A percentile compares a stretch with the other conserved stretches of the same genome.
Conservation (phyloP, 2,329 filamentous ascomycete genomes). For the Botrytis porri region DNA sequence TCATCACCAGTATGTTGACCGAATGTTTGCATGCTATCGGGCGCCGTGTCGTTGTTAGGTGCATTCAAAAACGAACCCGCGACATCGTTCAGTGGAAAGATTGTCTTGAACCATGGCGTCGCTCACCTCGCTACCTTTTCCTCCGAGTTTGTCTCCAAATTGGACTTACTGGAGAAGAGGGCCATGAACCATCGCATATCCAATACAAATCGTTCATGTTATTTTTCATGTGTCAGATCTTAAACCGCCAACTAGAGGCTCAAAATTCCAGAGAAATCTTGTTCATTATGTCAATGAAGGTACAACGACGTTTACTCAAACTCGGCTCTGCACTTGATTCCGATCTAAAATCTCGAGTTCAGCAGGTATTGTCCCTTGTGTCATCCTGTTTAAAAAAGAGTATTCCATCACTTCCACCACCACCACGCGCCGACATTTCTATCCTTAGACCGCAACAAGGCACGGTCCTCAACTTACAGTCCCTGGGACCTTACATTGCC, state of each 20-base stretch:
- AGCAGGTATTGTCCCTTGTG: neutral
- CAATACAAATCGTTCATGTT: slow-evolving; percentile 53
- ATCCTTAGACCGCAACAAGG: too few species aligned
- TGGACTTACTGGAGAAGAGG: neutral
- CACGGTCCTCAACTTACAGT: too few species aligned
- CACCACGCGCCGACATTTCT: neutral
- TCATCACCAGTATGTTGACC: slow-evolving; percentile 52
- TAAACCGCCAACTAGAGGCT: slow-evolving; percentile 33
- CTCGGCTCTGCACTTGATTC: too few species aligned
- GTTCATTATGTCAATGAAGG: slow-evolving; percentile 45
- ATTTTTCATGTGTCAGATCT: slow-evolving; percentile 43
- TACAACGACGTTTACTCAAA: slow-evolving; percentile 45
- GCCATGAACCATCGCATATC: neutral
- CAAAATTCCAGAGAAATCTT: slow-evolving; percentile 36
- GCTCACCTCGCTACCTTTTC: slow-evolving; percentile 54
- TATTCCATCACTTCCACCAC: neutral
- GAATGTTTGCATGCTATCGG: slow-evolving; percentile 45
- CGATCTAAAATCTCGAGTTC: too few species aligned
- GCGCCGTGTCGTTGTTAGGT: slow-evolving; percentile 21
- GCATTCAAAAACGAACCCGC: slow-evolving; percentile 51
- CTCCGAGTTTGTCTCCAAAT: slow-evolving; percentile 50
- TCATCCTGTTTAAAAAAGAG: neutral
- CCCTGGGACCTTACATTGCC: too few species aligned
- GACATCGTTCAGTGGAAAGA: slow-evolving; percentile 51
- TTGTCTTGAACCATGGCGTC: slow-evolving; percentile 45